Base-by-base conservation (phyloP, 768 basidiomycete genomes). In the Xerocomellus intermedius region DNA sequence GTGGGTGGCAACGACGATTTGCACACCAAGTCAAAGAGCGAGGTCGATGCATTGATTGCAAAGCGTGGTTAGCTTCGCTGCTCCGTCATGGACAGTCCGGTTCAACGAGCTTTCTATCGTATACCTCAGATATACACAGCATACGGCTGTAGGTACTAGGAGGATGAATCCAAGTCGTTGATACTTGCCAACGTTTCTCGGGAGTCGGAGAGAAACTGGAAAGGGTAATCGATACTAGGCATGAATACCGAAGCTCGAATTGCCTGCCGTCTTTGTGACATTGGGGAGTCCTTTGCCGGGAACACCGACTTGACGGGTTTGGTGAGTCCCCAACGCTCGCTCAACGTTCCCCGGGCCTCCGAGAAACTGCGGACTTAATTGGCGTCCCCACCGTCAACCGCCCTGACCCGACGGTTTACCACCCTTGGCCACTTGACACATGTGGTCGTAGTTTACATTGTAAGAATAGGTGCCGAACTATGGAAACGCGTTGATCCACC, bases 1-100 rank as follows among this genome's bases (percentile, higher is more conserved):
- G 54, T 69, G 0, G 67, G 67, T 19, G 56, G 68, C 28, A 62
- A 64, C 48, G 56, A 58, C 32, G 65, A 38, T 32, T 57, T 68
- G 47, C 55, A 69, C 0, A 8, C 0, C 2, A 55, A 42, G 43
- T 1, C 62, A 2, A 42, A 19, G 54, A 10, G 1, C 1, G 17
- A 46, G 8, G 33, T 67, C 17, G 45, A 45, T 6, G 55, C 39
- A 9, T 35, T 66, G 52, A 38, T 67, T 8, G 62, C 58, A 8
- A 26, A 46, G 39, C 37, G 48, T 33, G 41, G 19, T 38, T 56
- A 50, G 28, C 42, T n/a, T 36, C 12, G 2, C n/a, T 7, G 19
- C n/a, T 26, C 30, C n/a, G 13, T 30, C 17, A 21, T 24, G 19
- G 17, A 16, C 5, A 2, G 17, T 30, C 26, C 14, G 12, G n/a